Evolutionary conservation across 2,329 filamentous ascomycete species (phyloP), one percentile per base, ranked within the genome.

Genomic region (Pestalotiopsis sp.): DNA sequence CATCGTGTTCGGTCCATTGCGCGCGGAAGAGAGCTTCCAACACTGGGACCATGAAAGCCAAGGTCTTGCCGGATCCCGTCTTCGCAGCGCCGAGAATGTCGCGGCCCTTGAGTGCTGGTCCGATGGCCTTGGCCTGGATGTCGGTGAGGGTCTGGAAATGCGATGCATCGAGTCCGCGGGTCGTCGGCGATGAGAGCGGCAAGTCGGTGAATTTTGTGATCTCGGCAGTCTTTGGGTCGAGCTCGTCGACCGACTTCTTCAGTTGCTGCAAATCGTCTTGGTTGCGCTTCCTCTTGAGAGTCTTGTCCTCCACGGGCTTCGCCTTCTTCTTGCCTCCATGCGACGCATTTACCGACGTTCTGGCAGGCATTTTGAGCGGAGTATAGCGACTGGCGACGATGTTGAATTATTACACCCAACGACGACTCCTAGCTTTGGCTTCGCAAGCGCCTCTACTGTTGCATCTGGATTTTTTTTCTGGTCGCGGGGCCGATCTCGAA

Each of bases 31-130:
- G 87, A 75, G 95, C 97, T 81, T 99, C 96, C 64, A 99, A 87
- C 0, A 98, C 91, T 1, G 96, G 96, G 2, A 98, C 84, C 7
- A 99, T 83, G 79, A 99, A 99, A 0, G 96, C 93, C 27, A 99
- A 86, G 0, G 95, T 98, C 84, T 98, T 98, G 77, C 95, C 95
- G 78, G 93, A 97, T 65, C 95, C 95, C 0, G 95, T 98, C 82
- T 97, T 98, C 56, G 96, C 96, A 4, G 96, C 96, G 57, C 95
- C 96, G 56, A 99, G 90, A 56, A 99, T 93, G 79, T 99, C 96
- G 69, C 85, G 85, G 68, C 93, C 93, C 80, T 97, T 93, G 71
- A 99, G 87, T 9, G 93, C 95, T 70, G 94, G 86, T 5, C 93
- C 94, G 69, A 99, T 92, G n/a, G 95, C 94, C 76, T 91, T 91